phyloP scores from a whole-genome alignment of 352 stramenopile species.

The Phytophthora gonapodyides region DNA sequence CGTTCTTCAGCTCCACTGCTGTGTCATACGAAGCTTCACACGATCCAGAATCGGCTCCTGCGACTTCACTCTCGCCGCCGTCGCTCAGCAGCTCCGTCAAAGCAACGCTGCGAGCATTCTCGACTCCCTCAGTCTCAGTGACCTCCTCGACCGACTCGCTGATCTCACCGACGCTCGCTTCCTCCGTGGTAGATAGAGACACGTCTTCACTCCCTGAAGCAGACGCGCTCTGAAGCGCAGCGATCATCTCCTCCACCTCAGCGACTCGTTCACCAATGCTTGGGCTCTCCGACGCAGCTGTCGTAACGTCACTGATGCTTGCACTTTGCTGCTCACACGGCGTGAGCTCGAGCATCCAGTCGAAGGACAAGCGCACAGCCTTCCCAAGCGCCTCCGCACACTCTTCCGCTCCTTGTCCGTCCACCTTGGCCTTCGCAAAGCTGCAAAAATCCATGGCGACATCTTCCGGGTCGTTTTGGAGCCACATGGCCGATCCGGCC shows the following conservation, averaged over 20 bases:
- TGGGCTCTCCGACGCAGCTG: not conserved
- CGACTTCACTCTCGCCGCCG: not conserved
- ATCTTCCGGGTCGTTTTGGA: conserved; percentile 41
- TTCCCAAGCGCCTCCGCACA: conserved; percentile 29
- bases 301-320: not conserved
- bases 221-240: conserved; percentile 11
- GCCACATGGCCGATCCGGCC: conserved; percentile 28
- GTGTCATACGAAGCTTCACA: not conserved
- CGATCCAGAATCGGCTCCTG: not conserved
- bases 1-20: not conserved
- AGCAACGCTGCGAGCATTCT: not conserved
- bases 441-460: conserved; percentile 51
- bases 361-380: conserved; percentile 36
- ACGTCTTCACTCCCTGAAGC: not conserved
- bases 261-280: conserved; percentile 21
- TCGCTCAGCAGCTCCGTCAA: not conserved
- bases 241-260: conserved; percentile 33
- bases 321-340: conserved; percentile 20
- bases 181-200: not conserved
- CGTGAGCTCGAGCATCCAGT: conserved; percentile 45
- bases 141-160: conserved; percentile 5
- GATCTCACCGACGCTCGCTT: not conserved
- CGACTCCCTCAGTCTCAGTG: not conserved
- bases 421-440: conserved; percentile 22
- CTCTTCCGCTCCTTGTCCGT: not conserved